A percentile compares a stretch with the other conserved stretches of the same genome.
phyloP scores from a whole-genome alignment of 164 flowering plant species.

The Aristolochia californica region DNA sequence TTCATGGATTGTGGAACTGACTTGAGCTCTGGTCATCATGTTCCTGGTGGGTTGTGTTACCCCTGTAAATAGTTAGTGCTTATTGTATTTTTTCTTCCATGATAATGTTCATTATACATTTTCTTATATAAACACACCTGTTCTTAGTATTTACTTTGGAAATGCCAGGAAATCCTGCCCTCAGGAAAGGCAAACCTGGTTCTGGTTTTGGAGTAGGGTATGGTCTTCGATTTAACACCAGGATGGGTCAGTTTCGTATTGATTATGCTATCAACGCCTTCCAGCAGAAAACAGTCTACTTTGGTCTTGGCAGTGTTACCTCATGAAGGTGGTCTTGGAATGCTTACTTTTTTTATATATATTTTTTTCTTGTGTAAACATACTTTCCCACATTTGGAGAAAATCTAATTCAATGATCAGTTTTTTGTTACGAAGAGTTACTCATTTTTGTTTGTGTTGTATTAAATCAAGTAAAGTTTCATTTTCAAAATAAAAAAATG shows the following conservation, averaged over 20 bases:
- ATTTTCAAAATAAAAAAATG: no score
- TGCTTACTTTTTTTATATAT: no score
- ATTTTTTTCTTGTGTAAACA: no score
- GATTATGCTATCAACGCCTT: conserved; percentile 76
- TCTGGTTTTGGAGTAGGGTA: conserved; percentile 69
- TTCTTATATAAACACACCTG: background rate
- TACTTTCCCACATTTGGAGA: no score
- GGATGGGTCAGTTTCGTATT: conserved; percentile 56
- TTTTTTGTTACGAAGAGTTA: no score
- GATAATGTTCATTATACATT: background rate
- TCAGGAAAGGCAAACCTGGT: conserved; percentile 91
- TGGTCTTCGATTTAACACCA: conserved; percentile 63
- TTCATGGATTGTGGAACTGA: conserved; percentile 88
- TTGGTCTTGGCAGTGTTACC: conserved; percentile 54
- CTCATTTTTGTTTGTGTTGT: no score
- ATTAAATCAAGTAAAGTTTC: no score
- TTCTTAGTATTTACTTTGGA: background rate
- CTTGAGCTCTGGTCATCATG: conserved; percentile 68
- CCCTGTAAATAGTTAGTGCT: background rate
- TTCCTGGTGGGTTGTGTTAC: conserved; percentile 56
- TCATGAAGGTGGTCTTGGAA: conserved; percentile 27
- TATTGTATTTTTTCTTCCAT: background rate
- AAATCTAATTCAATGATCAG: no score
- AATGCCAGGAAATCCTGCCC: conserved; percentile 71
- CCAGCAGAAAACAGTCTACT: conserved; percentile 63